phyloP scores from a whole-genome alignment of 495 filamentous ascomycete species.

The Cairneyella variabilis region DNA sequence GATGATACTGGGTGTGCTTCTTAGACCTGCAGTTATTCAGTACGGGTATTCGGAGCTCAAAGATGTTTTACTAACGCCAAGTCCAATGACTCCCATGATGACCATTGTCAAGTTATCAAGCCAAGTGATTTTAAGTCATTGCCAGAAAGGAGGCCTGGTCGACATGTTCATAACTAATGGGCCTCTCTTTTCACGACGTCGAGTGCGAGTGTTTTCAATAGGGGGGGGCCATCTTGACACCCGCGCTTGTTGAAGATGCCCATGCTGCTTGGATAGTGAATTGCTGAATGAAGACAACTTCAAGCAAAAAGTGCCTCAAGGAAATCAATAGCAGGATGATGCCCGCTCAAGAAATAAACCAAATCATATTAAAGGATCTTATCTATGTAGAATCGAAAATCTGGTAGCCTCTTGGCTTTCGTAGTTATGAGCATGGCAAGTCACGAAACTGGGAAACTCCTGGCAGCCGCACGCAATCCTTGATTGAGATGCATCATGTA shows the following conservation, averaged over 20 bases:
- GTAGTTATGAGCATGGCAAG: too few relatives aligned
- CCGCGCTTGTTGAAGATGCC: not conserved
- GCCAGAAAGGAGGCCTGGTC: conserved; percentile 42
- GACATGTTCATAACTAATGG: conserved; percentile 33
- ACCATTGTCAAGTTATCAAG: conserved; percentile 56
- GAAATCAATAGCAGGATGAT: not conserved
- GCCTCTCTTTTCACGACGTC: conserved; percentile 11
- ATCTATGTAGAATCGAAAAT: too few relatives aligned
- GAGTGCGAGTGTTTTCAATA: not conserved
- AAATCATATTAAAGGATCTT: too few relatives aligned
- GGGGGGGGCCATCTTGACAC: not conserved
- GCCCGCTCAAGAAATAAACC: not conserved
- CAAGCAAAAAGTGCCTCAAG: not conserved
- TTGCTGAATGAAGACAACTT: not conserved
- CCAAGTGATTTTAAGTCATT: conserved; percentile 55
- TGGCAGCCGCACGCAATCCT: too few relatives aligned
- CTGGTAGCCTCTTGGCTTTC: too few relatives aligned
- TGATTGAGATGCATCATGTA: too few relatives aligned
- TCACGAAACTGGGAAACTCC: too few relatives aligned
- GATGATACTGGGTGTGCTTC: conserved; percentile 39
- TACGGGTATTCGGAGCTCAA: too few relatives aligned
- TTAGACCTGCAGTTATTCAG: conserved; percentile 47
- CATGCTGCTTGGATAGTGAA: not conserved
- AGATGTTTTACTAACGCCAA: conserved; percentile 52
- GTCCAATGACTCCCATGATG: conserved; percentile 50